A percentile compares a stretch with the other conserved stretches of the same genome.
Evolutionary conservation across 495 filamentous ascomycete species (phyloP).

Genomic region (Tetracladium setigerum): DNA sequence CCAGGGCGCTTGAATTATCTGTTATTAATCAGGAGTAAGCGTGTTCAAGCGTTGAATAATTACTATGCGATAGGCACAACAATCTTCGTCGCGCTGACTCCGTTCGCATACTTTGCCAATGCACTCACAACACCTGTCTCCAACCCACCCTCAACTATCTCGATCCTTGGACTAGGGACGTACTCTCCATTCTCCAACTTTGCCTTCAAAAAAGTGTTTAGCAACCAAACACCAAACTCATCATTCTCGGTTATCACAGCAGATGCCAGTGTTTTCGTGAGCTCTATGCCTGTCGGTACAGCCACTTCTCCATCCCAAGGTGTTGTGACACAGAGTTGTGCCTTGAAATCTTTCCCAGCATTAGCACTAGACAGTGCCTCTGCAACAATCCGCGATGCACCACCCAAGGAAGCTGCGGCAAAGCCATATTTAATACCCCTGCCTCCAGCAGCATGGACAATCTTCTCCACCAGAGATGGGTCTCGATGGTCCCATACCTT

Average conservation of each 20-base stretch:
- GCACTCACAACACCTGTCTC: too few species aligned
- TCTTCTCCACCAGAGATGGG: slow-evolving; percentile 30
- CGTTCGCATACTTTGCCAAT: slow-evolving; percentile 34
- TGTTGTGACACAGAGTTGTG: too few species aligned
- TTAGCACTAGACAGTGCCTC: too few species aligned
- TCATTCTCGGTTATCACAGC: slow-evolving; percentile 27
- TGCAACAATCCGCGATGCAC: too few species aligned
- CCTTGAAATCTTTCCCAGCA: too few species aligned
- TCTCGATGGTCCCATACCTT: slow-evolving; percentile 44
- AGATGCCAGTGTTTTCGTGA: slow-evolving; percentile 32
- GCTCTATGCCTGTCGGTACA: slow-evolving; percentile 31
- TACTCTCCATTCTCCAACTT: slow-evolving; percentile 32
- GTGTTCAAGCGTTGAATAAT: too few species aligned
- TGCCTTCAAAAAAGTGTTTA: slow-evolving; percentile 34
- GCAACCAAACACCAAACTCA: slow-evolving; percentile 32
- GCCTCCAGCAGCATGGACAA: slow-evolving; percentile 37
- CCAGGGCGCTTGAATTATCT: too few species aligned
- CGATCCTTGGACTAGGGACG: slow-evolving; percentile 37
- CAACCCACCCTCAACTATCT: slow-evolving; percentile 37
- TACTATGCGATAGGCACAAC: slow-evolving; percentile 19
- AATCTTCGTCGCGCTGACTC: slow-evolving; percentile 43
- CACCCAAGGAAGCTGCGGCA: too few species aligned
- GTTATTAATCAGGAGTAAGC: too few species aligned
- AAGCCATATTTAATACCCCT: too few species aligned
- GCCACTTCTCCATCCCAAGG: slow-evolving; percentile 24